Evolutionary conservation across 2,329 filamentous ascomycete species (phyloP).

Genomic region (Ceratocystis eucalypticola): DNA sequence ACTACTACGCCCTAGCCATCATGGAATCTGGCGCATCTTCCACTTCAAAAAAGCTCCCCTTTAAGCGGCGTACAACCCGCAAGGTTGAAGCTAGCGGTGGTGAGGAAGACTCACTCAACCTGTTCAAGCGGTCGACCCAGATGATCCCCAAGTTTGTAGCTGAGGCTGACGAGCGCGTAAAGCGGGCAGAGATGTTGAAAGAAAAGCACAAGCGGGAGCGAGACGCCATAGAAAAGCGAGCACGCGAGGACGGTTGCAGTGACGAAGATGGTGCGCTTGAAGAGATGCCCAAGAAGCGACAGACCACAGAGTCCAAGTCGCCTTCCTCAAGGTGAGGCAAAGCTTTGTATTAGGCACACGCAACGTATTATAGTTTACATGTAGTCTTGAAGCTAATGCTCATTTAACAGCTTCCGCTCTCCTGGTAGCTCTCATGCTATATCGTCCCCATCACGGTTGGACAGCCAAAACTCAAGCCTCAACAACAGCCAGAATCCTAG

Average conservation of each 20-base stretch:
- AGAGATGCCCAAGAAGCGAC: constrained; percentile 5
- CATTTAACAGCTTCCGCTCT: neutral
- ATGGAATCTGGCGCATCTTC: constrained; percentile 3
- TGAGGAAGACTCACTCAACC: constrained; percentile 26
- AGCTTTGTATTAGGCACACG: neutral
- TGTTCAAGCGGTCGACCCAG: constrained; percentile 39
- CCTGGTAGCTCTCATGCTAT: neutral
- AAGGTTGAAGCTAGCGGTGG: constrained; percentile 15
- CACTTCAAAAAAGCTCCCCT: constrained; percentile 32
- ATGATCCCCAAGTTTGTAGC: constrained; percentile 35
- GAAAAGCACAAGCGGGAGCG: neutral
- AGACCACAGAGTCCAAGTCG: neutral
- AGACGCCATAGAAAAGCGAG: neutral
- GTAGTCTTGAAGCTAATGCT: too few species aligned
- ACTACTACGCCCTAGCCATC: neutral
- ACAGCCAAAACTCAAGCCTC: neutral
- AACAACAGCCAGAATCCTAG: neutral
- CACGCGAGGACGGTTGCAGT: neutral
- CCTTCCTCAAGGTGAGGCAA: neutral
- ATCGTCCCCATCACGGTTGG: neutral
- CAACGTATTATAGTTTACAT: neutral
- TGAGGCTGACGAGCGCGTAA: constrained; percentile 26
- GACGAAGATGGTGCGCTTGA: neutral
- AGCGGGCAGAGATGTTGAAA: constrained; percentile 16
- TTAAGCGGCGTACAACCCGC: constrained; percentile 28